Base-by-base conservation (phyloP, 768 basidiomycete genomes). In the Tricholoma bakamatsutake region DNA sequence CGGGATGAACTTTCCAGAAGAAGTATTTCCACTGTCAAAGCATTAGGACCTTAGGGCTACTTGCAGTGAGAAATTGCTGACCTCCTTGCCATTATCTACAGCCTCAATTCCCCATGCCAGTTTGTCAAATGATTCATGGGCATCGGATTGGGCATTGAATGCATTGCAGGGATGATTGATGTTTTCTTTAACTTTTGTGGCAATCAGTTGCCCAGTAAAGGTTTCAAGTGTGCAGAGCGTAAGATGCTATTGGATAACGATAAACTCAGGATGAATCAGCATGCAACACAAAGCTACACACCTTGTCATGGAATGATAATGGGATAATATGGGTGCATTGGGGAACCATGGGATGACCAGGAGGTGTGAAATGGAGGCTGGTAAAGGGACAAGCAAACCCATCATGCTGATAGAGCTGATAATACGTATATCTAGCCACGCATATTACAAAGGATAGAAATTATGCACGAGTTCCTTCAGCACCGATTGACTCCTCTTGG, bases 81-180 rank as follows among this genome's bases (percentile, higher is more conserved):
- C 31, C 17, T 34, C 31, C 31, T 34, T 17, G 28, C 24, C 45
- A 1, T 28, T 15, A 30, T 15, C 5, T 28, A 30, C 45, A 34
- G 58, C 52, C 52, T 54, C 55, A 27, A 59, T 56, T 31, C 52
- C 60, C 60, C 60, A 60, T 33, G 52, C 42, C 35, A 61, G 52
- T 15, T 57, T 47, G 34, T 59, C 57, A 28, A 55, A 48, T 27
- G 53, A 39, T 17, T 57, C 58, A 18, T 42, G 58, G 33, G 46
- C 50, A 47, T 54, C 27, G 9, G 11, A 15, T 52, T 59, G 15
- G 9, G 46, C 18, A 45, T 59, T 54, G 21, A 59, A 24, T 17
- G 59, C 55, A 54, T 60, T 60, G 24, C 27, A 48, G 7, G 59
- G 56, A 54, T 60, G 56, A 34, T 60, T 57, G 46, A 60, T 54